Percentiles rank a stretch among this genome's conserved stretches.
These are phyloP conservation scores for Blastobotrys muscicola DNA, from an alignment of 805 yeast species.

Conservation along the genomic window DNA sequence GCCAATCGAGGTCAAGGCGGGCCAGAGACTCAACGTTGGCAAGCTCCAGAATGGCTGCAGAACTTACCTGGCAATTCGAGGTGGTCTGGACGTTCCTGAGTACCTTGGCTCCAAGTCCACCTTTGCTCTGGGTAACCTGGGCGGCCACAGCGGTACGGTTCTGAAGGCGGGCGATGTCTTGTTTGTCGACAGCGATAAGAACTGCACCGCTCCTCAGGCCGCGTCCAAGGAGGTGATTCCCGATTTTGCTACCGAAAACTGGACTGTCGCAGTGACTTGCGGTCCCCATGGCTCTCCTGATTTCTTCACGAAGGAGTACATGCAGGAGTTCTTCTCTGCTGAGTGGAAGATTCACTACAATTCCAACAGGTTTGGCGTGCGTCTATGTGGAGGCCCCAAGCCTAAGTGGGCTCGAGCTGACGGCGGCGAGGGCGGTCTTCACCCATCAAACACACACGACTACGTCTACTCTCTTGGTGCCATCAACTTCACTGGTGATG, in stretches of 20 bases:
- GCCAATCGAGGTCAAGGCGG: constrained; percentile 62
- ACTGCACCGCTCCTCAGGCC: constrained; percentile 42
- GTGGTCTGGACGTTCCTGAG: constrained; percentile 90
- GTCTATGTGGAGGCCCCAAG: constrained; percentile 81
- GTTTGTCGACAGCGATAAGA: constrained; percentile 32
- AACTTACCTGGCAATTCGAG: constrained; percentile 79
- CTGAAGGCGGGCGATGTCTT: constrained; percentile 88
- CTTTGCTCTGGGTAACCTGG: constrained; percentile 82
- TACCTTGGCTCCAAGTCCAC: constrained; percentile 95
- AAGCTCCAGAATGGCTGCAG: constrained; percentile 79
- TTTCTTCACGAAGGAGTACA: constrained; percentile 70
- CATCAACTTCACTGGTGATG: constrained; percentile 96
- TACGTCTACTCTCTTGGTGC: constrained; percentile 96
- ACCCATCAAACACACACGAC: constrained; percentile 98
- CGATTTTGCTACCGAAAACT: constrained; percentile 34
- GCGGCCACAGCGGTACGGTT: constrained; percentile 91
- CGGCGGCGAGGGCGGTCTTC: constrained; percentile 97
- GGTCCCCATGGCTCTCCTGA: constrained; percentile 99
- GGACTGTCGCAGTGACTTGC: constrained; percentile 89
- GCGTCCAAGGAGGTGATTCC: constrained; percentile 53
- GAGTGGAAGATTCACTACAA: constrained; percentile 96
- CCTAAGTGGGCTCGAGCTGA: constrained; percentile 94
- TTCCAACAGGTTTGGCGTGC: constrained; percentile 93
- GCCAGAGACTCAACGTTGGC: constrained; percentile 74
- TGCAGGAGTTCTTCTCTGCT: constrained; percentile 61